phyloP scores from a whole-genome alignment of 164 flowering plant genomes.

The Vitis labrusca region DNA sequence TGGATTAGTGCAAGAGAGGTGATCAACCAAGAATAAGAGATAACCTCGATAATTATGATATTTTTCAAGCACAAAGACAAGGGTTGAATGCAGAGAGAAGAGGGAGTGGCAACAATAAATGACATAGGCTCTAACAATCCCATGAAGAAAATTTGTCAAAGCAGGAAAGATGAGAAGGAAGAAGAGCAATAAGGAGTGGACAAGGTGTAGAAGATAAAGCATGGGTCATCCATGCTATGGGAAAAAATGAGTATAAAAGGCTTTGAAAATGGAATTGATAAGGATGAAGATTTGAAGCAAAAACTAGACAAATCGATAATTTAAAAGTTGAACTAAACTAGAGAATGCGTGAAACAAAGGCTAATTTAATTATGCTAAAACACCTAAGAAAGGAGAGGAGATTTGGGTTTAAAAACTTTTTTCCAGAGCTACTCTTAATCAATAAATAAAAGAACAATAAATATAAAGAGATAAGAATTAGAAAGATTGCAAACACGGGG shows the following conservation, averaged over 20 bases:
- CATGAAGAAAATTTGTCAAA: slow-evolving; percentile 53
- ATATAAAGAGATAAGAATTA: no score
- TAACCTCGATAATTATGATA: slow-evolving; percentile 52
- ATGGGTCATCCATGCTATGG: slow-evolving; percentile 50
- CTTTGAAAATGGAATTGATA: slow-evolving; percentile 33
- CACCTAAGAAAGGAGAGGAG: no score
- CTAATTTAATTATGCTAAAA: no score
- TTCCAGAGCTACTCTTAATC: no score
- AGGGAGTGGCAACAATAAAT: slow-evolving; percentile 54
- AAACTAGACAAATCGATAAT: no score
- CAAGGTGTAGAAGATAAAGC: slow-evolving; percentile 62
- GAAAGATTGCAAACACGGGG: no score
- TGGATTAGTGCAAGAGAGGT: slow-evolving; percentile 63
- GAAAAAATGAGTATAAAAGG: slow-evolving; percentile 59
- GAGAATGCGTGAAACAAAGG: no score
- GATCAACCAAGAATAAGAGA: slow-evolving; percentile 61
- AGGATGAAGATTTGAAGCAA: no score
- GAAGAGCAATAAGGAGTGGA: slow-evolving; percentile 47
- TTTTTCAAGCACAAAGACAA: slow-evolving; percentile 68
- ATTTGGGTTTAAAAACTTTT: no score
- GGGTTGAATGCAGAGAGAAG: slow-evolving; percentile 55
- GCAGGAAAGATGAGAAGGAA: slow-evolving; percentile 68
- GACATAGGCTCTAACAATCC: slow-evolving; percentile 53
- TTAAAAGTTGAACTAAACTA: no score
- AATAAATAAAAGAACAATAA: no score